Conservation (phyloP, 164 flowering plant genomes). For the Chimonanthus salicifolius region DNA sequence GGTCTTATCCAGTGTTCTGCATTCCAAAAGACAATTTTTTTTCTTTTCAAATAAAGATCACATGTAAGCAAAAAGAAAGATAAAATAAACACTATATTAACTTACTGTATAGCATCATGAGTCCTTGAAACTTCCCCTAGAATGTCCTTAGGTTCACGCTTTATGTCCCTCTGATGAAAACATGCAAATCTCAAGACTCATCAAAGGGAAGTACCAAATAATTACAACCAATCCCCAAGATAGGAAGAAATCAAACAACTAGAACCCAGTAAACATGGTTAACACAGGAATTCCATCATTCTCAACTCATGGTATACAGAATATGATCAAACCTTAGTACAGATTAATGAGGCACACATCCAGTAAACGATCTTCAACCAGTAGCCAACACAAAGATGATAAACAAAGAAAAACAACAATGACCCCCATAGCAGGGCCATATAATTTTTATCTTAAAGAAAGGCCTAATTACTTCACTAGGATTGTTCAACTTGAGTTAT, state of each 20-base stretch:
- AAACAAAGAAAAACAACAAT: neutral
- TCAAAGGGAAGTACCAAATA: neutral
- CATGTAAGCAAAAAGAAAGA: neutral
- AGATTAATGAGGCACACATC: neutral
- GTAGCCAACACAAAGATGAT: neutral
- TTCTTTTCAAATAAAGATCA: neutral
- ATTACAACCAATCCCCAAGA: neutral
- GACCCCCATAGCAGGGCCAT: neutral
- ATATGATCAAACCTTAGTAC: neutral
- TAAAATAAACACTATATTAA: conserved; percentile 1
- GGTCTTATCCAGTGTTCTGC: conserved; percentile 83
- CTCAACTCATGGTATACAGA: neutral
- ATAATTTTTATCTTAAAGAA: neutral
- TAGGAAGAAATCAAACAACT: neutral
- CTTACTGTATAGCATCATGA: conserved; percentile 80
- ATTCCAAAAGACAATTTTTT: conserved; percentile 4
- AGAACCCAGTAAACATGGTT: neutral
- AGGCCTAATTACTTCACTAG: neutral
- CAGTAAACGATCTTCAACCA: neutral
- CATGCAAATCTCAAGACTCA: neutral
- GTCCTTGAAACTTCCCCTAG: conserved; percentile 68
- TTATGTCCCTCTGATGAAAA: conserved; percentile 29
- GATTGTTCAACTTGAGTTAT: too few relatives aligned
- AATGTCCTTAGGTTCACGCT: conserved; percentile 44
- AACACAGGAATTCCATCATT: neutral